phyloP scores from a whole-genome alignment of 257 asterid species.

The Phtheirospermum japonicum region DNA sequence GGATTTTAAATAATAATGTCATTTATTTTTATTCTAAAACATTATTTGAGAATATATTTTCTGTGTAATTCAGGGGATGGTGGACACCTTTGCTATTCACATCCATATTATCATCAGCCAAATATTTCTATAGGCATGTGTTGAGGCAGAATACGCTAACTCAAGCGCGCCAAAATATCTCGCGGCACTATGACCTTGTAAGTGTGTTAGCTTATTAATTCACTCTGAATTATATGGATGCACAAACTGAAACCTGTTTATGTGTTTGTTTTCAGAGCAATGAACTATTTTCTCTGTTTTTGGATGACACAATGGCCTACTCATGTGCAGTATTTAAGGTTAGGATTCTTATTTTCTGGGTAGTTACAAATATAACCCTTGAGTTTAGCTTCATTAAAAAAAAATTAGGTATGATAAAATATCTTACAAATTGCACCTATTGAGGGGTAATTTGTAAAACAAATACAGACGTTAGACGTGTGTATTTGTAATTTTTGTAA shows the following conservation, averaged over 20 bases:
- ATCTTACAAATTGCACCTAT: too few species aligned
- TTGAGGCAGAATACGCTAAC: conserved; percentile 57
- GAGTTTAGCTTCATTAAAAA: too few species aligned
- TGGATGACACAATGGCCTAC: conserved; percentile 80
- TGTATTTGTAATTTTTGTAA: too few species aligned
- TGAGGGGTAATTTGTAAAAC: too few species aligned
- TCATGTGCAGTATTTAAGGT: conserved; percentile 61
- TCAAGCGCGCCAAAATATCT: conserved; percentile 70
- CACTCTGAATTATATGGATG: background rate
- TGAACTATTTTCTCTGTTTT: conserved; percentile 50
- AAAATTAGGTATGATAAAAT: too few species aligned
- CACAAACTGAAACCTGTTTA: background rate
- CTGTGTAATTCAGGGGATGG: conserved; percentile 48
- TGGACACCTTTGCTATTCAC: conserved; percentile 63
- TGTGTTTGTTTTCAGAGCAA: conserved; percentile 28
- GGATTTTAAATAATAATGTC: background rate
- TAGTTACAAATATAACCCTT: background rate
- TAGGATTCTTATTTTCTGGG: background rate
- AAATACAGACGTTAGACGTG: too few species aligned
- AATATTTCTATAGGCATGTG: conserved; percentile 50
- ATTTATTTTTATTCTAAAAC: background rate
- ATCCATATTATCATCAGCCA: conserved; percentile 52
- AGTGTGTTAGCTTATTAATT: background rate
- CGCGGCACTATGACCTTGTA: conserved; percentile 28
- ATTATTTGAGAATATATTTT: conserved; percentile 9